phyloP scores from a whole-genome alignment of 2,329 filamentous ascomycete species.

The Zymoseptoria ardabiliae region DNA sequence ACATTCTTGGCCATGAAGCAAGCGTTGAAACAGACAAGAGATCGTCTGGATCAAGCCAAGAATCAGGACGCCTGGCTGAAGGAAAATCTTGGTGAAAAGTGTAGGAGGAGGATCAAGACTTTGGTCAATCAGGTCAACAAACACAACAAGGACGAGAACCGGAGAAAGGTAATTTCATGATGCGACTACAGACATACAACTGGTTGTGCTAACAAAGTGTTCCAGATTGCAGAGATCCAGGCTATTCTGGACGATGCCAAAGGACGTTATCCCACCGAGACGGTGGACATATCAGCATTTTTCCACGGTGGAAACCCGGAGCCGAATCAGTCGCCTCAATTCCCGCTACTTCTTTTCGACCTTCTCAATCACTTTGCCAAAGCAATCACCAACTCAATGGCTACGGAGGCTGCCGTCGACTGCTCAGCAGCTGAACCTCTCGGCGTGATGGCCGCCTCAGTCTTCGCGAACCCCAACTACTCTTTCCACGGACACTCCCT shows the following conservation, averaged over 20 bases:
- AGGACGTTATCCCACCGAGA: slow-evolving; percentile 10
- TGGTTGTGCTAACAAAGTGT: slow-evolving; percentile 4
- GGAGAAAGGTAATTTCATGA: slow-evolving; percentile 42
- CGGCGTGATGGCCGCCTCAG: slow-evolving; percentile 65
- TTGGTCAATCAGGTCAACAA: slow-evolving; percentile 66
- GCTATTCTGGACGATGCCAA: slow-evolving; percentile 41
- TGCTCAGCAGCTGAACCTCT: slow-evolving; percentile 59
- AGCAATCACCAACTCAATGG: slow-evolving; percentile 57
- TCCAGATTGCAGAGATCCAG: slow-evolving; percentile 44
- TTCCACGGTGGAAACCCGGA: slow-evolving; percentile 34
- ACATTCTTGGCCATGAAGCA: slow-evolving; percentile 2
- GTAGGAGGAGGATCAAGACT: slow-evolving; percentile 54
- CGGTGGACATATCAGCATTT: slow-evolving; percentile 27
- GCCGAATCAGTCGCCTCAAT: slow-evolving; percentile 16
- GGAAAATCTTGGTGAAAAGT: background rate
- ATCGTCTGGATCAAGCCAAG: background rate
- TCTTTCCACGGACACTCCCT: slow-evolving; percentile 61
- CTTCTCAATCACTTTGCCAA: slow-evolving; percentile 72
- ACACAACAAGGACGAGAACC: slow-evolving; percentile 54
- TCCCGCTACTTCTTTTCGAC: slow-evolving; percentile 54
- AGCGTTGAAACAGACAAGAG: slow-evolving; percentile 51
- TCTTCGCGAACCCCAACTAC: slow-evolving; percentile 60
- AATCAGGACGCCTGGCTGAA: background rate
- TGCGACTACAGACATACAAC: background rate
- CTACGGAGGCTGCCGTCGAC: slow-evolving; percentile 33